A percentile compares a stretch with the other conserved stretches of the same genome.
These are phyloP conservation scores for Solanum tacnaense DNA, from an alignment of 257 asterid species.

Conservation along the genomic window DNA sequence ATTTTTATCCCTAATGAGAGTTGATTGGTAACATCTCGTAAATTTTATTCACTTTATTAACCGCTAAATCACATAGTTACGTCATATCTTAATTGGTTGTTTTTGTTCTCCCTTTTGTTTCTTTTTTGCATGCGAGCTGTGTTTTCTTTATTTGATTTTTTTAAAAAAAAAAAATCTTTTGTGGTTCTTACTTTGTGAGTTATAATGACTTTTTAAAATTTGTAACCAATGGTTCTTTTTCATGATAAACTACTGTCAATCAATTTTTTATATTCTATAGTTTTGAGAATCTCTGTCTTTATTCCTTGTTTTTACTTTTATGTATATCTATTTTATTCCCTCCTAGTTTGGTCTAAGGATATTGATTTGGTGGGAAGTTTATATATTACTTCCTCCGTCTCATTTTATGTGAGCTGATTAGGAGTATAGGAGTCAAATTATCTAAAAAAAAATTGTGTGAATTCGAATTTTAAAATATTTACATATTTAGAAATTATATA, in stretches of 20 bases:
- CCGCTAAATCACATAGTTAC: not conserved
- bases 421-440: not conserved
- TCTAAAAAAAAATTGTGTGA: not conserved
- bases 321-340: not conserved
- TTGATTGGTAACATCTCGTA: not conserved
- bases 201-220: not conserved
- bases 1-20: not conserved
- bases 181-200: not conserved
- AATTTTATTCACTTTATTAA: not conserved
- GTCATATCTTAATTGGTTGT: not conserved
- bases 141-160: not conserved
- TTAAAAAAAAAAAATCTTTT: too few relatives aligned
- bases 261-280: not conserved
- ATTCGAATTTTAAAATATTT: not conserved
- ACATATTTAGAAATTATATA: not conserved
- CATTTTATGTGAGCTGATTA: not conserved
- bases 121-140: not conserved
- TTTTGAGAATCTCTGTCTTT: not conserved
- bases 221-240: not conserved
- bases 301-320: not conserved
- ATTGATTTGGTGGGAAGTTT: not conserved
- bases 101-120: not conserved
- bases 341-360: not conserved
- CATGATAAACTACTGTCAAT: not conserved
- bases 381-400: not conserved